A percentile compares a stretch with the other conserved stretches of the same genome.
phyloP scores from a whole-genome alignment of 345 rosid species.

The Schrenkiella parvula region DNA sequence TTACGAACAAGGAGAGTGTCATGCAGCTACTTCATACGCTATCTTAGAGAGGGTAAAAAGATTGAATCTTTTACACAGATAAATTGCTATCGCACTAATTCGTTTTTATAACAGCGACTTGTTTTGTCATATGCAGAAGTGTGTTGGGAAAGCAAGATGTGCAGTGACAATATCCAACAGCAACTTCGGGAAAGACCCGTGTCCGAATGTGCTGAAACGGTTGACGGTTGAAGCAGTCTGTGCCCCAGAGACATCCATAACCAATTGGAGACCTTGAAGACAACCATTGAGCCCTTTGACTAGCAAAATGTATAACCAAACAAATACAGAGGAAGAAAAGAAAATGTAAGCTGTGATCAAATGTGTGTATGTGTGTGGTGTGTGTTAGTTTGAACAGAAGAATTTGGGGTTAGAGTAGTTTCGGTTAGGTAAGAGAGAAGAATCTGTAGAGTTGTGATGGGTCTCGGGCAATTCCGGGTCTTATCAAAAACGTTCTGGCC shows the following conservation, averaged over 20 bases:
- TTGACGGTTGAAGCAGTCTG: constrained; percentile 83
- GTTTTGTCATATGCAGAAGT: constrained; percentile 49
- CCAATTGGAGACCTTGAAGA: constrained; percentile 44
- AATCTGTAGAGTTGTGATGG: constrained; percentile 39
- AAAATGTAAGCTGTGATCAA: constrained; percentile 32
- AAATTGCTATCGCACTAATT: neutral
- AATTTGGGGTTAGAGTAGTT: constrained; percentile 36
- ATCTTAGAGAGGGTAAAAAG: constrained; percentile 68
- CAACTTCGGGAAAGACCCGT: constrained; percentile 83
- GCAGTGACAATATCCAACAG: constrained; percentile 69
- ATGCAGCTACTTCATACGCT: constrained; percentile 69
- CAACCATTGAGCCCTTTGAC: constrained; percentile 18
- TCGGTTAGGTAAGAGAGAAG: constrained; percentile 26
- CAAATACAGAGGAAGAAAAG: constrained; percentile 29
- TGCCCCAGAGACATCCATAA: constrained; percentile 41
- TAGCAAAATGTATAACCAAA: constrained; percentile 40
- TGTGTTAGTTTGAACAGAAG: constrained; percentile 29
- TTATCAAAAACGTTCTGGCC: neutral
- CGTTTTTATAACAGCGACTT: constrained; percentile 9
- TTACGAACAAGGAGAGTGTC: constrained; percentile 94
- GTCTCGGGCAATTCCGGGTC: constrained; percentile 36
- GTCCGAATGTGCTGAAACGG: constrained; percentile 76
- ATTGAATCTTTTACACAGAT: neutral
- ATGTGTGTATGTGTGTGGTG: neutral
- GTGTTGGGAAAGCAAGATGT: constrained; percentile 78